phyloP scores from a whole-genome alignment of 768 basidiomycete species.

The Exidia glandulosa region DNA sequence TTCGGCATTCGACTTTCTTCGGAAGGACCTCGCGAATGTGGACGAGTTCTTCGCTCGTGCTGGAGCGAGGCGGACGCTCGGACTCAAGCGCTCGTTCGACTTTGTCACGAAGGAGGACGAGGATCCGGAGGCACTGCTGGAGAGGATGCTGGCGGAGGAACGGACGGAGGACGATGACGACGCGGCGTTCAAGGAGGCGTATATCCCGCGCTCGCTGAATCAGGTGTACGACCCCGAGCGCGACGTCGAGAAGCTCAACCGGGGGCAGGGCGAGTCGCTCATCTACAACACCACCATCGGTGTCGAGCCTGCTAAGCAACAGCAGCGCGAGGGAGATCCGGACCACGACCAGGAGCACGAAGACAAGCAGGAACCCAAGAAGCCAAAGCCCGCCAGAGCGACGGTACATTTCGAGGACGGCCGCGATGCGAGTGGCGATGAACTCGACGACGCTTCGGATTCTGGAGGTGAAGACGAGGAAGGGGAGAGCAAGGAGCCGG shows the following conservation, averaged over 20 bases:
- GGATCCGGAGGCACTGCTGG: too few relatives aligned
- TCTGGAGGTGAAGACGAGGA: conserved; percentile 26
- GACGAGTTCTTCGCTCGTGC: conserved; percentile 83
- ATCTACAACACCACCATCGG: conserved; percentile 88
- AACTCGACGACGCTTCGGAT: conserved; percentile 21
- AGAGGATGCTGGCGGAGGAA: conserved; percentile 21
- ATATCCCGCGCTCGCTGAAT: conserved; percentile 85
- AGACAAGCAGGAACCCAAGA: too few relatives aligned
- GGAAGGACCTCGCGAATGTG: conserved; percentile 82
- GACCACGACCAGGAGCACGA: too few relatives aligned
- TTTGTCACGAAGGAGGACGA: conserved; percentile 76
- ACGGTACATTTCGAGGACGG: conserved; percentile 12
- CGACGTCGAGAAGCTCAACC: conserved; percentile 64
- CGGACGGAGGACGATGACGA: conserved; percentile 12
- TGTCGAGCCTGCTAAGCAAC: conserved; percentile 38
- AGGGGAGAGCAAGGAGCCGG: conserved; percentile 22
- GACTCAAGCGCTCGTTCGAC: conserved; percentile 75
- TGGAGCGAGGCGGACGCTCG: conserved; percentile 58
- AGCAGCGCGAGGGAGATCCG: too few relatives aligned
- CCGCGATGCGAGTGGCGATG: conserved; percentile 16
- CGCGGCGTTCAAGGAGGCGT: conserved; percentile 28
- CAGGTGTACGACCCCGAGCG: conserved; percentile 94
- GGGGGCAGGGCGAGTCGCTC: conserved; percentile 59
- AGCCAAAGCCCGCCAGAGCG: background rate
- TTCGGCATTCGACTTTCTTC: conserved; percentile 89